Conservation (phyloP, 225 moss, liverwort and hornwort genomes). For the Straminergon stramineum region DNA sequence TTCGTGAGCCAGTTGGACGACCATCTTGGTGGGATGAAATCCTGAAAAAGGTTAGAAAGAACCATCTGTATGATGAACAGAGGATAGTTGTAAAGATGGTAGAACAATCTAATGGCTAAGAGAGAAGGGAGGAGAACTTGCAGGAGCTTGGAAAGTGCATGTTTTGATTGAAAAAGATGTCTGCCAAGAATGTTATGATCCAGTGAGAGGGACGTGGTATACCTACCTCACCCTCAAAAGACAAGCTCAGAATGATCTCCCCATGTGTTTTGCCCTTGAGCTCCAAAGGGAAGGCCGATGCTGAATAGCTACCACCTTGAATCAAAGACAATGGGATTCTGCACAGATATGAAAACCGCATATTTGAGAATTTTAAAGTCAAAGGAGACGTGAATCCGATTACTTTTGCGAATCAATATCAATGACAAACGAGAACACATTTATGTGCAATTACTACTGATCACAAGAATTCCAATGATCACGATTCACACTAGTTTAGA, state of each 20-base stretch:
- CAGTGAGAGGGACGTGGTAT: not conserved
- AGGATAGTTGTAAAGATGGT: not conserved
- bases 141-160: not conserved
- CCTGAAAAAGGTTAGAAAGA: not conserved
- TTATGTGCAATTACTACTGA: not conserved
- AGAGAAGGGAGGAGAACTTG: not conserved
- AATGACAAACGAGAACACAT: not conserved
- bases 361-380: not conserved
- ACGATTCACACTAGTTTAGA: not conserved
- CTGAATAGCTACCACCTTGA: not conserved
- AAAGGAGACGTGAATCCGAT: not conserved
- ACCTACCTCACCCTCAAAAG: slow-evolving; percentile 12
- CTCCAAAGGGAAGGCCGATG: slow-evolving; percentile 10
- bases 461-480: not conserved
- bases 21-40: not conserved
- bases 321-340: slow-evolving; percentile 9
- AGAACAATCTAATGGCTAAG: not conserved
- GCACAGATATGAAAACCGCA: not conserved
- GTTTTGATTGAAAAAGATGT: too few species aligned
- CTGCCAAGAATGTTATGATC: not conserved
- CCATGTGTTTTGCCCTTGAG: slow-evolving; percentile 28
- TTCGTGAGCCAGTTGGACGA: not conserved
- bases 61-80: not conserved
- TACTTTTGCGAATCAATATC: not conserved
- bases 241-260: slow-evolving; percentile 12